phyloP scores from a whole-genome alignment of 495 filamentous ascomycete genomes.

The Lepraria neglecta region DNA sequence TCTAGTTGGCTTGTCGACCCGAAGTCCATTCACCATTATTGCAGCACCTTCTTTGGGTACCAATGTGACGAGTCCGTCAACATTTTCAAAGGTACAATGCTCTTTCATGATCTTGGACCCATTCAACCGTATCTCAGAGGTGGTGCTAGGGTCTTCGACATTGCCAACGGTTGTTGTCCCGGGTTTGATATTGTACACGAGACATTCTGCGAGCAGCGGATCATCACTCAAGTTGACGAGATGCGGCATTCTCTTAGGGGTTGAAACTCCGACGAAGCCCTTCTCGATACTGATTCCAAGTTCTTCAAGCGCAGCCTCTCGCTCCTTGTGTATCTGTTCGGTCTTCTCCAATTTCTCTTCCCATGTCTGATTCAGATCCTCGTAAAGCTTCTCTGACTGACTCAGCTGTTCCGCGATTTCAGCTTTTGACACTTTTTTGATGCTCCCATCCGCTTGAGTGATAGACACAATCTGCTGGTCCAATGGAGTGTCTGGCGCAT shows the following conservation, averaged over 20 bases:
- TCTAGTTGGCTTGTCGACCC: constrained; percentile 73
- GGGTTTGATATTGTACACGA: constrained; percentile 97
- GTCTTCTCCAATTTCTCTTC: constrained; percentile 94
- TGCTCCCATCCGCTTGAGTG: constrained; percentile 69
- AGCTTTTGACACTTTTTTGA: constrained; percentile 96
- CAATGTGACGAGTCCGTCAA: constrained; percentile 83
- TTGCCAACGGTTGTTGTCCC: constrained; percentile 91
- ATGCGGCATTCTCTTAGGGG: constrained; percentile 98
- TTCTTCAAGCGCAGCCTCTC: constrained; percentile 91
- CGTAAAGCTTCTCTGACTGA: constrained; percentile 92
- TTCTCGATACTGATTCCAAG: constrained; percentile 98
- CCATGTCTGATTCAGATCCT: constrained; percentile 98
- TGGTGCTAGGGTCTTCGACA: constrained; percentile 70
- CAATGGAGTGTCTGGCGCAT: constrained; percentile 83
- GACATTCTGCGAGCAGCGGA: constrained; percentile 87
- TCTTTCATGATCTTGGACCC: constrained; percentile 86
- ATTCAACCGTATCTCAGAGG: constrained; percentile 85
- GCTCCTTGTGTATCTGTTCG: constrained; percentile 94
- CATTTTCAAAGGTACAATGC: constrained; percentile 90
- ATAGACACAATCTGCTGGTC: constrained; percentile 97
- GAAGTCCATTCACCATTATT: constrained; percentile 95
- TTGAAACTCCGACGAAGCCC: constrained; percentile 90
- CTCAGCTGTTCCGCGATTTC: constrained; percentile 95
- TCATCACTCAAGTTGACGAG: constrained; percentile 97
- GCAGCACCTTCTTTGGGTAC: constrained; percentile 83